These are phyloP conservation scores for Paramecium tetraurelia DNA, from an alignment of 73 alveolate genomes.

Conservation along the genomic window DNA sequence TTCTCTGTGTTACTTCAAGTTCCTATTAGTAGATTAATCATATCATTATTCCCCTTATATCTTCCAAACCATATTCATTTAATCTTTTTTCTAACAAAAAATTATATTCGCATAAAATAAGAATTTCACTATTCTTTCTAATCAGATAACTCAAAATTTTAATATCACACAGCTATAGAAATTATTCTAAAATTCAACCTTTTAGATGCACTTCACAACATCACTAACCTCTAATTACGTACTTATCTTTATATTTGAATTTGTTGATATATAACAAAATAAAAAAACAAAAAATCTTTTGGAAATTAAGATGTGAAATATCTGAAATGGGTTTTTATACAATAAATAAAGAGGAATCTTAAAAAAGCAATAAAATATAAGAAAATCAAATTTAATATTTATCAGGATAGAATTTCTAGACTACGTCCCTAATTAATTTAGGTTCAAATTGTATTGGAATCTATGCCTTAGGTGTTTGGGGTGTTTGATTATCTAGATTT, in stretches of 20 bases:
- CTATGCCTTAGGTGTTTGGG: neutral
- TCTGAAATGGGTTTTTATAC: neutral
- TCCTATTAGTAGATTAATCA: neutral
- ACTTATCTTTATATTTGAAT: neutral
- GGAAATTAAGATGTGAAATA: neutral
- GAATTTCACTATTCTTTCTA: neutral
- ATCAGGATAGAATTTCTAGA: neutral
- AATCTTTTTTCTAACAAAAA: neutral
- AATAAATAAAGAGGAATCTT: neutral
- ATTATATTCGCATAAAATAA: neutral
- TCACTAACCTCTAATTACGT: neutral
- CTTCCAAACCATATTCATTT: neutral
- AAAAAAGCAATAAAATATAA: neutral
- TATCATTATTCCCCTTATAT: neutral
- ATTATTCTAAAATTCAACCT: neutral
- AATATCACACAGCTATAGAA: neutral
- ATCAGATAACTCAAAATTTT: neutral
- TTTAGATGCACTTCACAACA: neutral
- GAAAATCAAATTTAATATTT: neutral
- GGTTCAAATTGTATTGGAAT: neutral
- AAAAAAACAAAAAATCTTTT: no score
- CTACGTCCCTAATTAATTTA: neutral
- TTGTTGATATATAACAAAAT: no score
- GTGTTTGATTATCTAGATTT: neutral
- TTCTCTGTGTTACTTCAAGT: neutral